Conservation (phyloP, 345 rosid genomes). For the Murraya koenigii region DNA sequence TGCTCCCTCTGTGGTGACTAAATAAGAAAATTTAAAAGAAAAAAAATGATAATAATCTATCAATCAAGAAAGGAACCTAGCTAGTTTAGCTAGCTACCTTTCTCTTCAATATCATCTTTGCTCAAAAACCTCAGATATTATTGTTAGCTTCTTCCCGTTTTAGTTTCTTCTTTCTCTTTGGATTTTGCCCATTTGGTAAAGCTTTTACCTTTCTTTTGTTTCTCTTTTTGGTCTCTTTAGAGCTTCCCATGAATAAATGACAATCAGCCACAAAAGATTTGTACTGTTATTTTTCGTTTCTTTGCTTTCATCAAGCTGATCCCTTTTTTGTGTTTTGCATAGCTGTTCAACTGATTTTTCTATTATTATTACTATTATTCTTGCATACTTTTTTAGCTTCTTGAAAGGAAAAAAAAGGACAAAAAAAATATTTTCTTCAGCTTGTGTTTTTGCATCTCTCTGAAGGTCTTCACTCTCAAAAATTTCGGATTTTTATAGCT, state of each 20-base stretch:
- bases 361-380: too few species aligned
- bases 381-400: not conserved
- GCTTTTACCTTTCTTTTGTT: not conserved
- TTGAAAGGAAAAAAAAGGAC: not conserved
- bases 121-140: constrained; percentile 3
- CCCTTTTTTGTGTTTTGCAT: not conserved
- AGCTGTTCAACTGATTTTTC: not conserved
- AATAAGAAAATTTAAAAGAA: not conserved
- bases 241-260: not conserved
- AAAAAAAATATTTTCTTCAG: too few species aligned
- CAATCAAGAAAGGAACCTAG: constrained; percentile 23
- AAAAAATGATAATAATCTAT: constrained; percentile 29
- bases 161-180: not conserved
- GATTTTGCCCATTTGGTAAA: not conserved
- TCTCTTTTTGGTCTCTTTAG: not conserved
- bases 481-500: not conserved
- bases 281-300: not conserved
- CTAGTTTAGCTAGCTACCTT: not conserved
- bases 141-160: constrained; percentile 8
- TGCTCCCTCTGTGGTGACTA: constrained; percentile 9
- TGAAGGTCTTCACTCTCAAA: not conserved
- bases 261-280: not conserved
- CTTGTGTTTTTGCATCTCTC: not conserved
- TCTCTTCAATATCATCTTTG: not conserved
- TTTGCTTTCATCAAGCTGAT: not conserved